These are phyloP conservation scores for Scleroderma citrinum DNA, from an alignment of 768 basidiomycete genomes.

Conservation along the genomic window DNA sequence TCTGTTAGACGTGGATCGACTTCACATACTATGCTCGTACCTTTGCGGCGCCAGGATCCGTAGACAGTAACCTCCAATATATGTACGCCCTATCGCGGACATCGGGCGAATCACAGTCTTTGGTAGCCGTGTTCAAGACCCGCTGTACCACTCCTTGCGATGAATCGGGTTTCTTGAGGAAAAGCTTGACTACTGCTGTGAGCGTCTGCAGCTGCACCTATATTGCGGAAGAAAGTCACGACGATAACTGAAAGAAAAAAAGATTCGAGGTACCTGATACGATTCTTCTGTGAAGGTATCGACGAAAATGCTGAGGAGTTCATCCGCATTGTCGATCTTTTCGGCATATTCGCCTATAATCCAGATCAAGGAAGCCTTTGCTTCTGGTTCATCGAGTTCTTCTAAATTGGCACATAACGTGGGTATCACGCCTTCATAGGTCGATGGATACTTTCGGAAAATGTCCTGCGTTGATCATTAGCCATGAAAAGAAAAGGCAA, in stretches of 20 bases:
- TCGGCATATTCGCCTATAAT: conserved; percentile 98
- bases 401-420: conserved; percentile 92
- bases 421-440: conserved; percentile 96
- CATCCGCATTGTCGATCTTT: conserved; percentile 96
- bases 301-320: conserved; percentile 84
- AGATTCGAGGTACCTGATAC: conserved; percentile 54
- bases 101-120: conserved; percentile 95
- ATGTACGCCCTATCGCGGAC: conserved; percentile 97
- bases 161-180: conserved; percentile 89
- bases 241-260: background rate
- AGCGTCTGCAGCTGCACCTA: conserved; percentile 76
- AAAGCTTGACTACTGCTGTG: conserved; percentile 95
- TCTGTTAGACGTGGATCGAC: background rate
- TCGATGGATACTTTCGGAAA: conserved; percentile 94
- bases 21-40: conserved; percentile 33
- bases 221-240: background rate
- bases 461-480: conserved; percentile 61
- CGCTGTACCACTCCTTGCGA: conserved; percentile 89
- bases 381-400: conserved; percentile 96
- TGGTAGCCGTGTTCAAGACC: conserved; percentile 92
- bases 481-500: background rate
- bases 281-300: conserved; percentile 92
- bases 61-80: conserved; percentile 93
- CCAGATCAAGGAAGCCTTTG: conserved; percentile 97
- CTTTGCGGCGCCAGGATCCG: conserved; percentile 94